A percentile compares a stretch with the other conserved stretches of the same genome.
Evolutionary conservation across 139 green algal species (phyloP).

Genomic region (Picochlorum costavermella): DNA sequence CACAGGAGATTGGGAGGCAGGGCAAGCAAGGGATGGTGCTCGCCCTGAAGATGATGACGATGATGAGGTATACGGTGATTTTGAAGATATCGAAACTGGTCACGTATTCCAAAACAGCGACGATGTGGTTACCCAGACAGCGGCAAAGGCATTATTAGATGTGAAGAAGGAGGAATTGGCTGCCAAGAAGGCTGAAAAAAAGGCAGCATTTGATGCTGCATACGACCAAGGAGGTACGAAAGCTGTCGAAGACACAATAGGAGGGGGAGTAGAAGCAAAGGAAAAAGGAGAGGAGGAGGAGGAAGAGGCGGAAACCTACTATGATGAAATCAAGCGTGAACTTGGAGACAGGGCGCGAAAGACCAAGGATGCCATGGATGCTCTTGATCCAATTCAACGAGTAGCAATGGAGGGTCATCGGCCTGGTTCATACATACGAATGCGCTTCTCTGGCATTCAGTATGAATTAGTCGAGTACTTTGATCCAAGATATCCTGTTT

Average conservation of each 20-base stretch:
- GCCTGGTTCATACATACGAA: constrained; percentile 79
- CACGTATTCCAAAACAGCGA: constrained; percentile 28
- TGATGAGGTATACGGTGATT: constrained; percentile 51
- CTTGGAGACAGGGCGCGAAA: constrained; percentile 54
- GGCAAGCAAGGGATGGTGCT: constrained; percentile 40
- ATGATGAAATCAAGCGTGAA: constrained; percentile 80
- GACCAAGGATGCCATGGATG: constrained; percentile 60
- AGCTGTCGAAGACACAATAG: background rate
- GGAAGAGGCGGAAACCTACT: constrained; percentile 70
- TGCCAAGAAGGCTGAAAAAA: constrained; percentile 62
- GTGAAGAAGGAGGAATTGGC: constrained; percentile 32
- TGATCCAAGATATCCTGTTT: constrained; percentile 67
- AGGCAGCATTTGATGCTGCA: constrained; percentile 67
- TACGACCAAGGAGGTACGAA: constrained; percentile 43
- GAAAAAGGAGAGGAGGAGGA: constrained; percentile 23
- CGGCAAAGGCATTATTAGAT: constrained; percentile 22
- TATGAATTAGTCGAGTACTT: constrained; percentile 85
- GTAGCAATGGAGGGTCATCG: constrained; percentile 60
- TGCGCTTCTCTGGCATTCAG: constrained; percentile 76
- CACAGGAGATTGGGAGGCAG: constrained; percentile 49
- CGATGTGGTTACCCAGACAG: constrained; percentile 48
- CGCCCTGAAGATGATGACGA: constrained; percentile 30
- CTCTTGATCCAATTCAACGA: constrained; percentile 58
- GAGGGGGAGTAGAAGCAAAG: background rate
- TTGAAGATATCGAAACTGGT: constrained; percentile 89